These are phyloP conservation scores for Candida chauliodis DNA, from an alignment of 805 yeast species.

Conservation along the genomic window DNA sequence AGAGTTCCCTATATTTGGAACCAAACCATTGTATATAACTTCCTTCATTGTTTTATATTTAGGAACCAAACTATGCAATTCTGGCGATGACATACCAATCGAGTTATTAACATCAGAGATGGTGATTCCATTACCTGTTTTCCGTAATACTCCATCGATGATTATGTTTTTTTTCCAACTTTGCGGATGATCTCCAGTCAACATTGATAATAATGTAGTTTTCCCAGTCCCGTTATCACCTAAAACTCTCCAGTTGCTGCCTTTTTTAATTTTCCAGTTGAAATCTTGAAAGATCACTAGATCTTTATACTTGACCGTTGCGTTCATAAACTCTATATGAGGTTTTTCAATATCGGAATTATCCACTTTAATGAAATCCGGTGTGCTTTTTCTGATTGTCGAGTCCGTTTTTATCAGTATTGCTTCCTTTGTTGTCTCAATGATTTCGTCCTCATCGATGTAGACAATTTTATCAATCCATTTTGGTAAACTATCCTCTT, in stretches of 20 bases:
- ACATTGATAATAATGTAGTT: slow-evolving; percentile 76
- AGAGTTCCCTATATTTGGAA: slow-evolving; percentile 54
- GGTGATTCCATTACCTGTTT: slow-evolving; percentile 66
- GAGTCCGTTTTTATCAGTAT: slow-evolving; percentile 19
- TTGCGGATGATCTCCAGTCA: slow-evolving; percentile 96
- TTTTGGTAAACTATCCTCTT: slow-evolving; percentile 69
- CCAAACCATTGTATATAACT: slow-evolving; percentile 68
- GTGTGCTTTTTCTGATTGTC: not conserved
- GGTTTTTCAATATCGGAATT: slow-evolving; percentile 8
- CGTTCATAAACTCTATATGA: slow-evolving; percentile 48
- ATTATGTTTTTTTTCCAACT: slow-evolving; percentile 76
- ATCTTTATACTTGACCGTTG: slow-evolving; percentile 66
- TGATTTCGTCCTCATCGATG: slow-evolving; percentile 54
- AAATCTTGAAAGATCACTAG: slow-evolving; percentile 56
- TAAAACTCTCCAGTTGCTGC: slow-evolving; percentile 83
- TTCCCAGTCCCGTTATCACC: slow-evolving; percentile 95
- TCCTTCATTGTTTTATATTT: slow-evolving; percentile 47
- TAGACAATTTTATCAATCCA: slow-evolving; percentile 78
- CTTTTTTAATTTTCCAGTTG: slow-evolving; percentile 61
- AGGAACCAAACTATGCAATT: slow-evolving; percentile 85
- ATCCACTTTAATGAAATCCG: slow-evolving; percentile 9
- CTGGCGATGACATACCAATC: slow-evolving; percentile 92
- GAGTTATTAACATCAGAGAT: slow-evolving; percentile 73
- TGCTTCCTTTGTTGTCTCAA: slow-evolving; percentile 41
- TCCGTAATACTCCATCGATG: slow-evolving; percentile 63